Evolutionary conservation across 768 basidiomycete genomes (phyloP).

Genomic region (Kwoniella dejecticola): DNA sequence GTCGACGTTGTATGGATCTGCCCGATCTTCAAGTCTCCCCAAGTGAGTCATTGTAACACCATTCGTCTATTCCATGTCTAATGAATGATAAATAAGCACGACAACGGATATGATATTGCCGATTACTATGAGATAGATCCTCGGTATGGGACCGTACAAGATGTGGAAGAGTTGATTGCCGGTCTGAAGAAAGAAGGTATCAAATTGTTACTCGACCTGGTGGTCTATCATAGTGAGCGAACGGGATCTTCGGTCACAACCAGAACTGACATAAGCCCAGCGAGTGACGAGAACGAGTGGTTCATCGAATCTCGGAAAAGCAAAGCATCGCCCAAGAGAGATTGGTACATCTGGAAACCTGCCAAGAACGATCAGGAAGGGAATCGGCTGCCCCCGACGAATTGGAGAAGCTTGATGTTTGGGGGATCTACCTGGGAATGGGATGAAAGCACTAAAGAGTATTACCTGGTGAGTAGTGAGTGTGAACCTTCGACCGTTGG

Average conservation of each 20-base stretch:
- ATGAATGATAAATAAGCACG: no score
- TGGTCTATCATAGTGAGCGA: constrained; percentile 49
- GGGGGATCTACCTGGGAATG: constrained; percentile 47
- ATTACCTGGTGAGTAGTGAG: no score
- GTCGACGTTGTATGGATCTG: constrained; percentile 46
- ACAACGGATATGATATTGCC: constrained; percentile 40
- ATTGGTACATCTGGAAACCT: no score
- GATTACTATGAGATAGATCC: constrained; percentile 49
- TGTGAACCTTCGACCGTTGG: no score
- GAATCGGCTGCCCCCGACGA: constrained; percentile 38
- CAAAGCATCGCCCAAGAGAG: no score
- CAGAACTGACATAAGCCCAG: no score
- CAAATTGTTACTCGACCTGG: constrained; percentile 45
- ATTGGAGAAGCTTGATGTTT: constrained; percentile 41
- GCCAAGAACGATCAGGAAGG: constrained; percentile 24
- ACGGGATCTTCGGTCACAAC: no score
- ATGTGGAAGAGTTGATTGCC: constrained; percentile 43
- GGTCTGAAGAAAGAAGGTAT: constrained; percentile 33
- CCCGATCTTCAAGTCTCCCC: constrained; percentile 45
- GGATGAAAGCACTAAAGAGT: no score
- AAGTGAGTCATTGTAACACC: no score
- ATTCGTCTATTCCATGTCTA: no score
- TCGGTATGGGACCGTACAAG: constrained; percentile 39
- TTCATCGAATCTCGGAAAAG: constrained; percentile 44
- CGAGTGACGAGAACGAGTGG: constrained; percentile 44